These are phyloP conservation scores for Phytophthora vignae DNA, from an alignment of 352 stramenopile species.

Conservation along the genomic window DNA sequence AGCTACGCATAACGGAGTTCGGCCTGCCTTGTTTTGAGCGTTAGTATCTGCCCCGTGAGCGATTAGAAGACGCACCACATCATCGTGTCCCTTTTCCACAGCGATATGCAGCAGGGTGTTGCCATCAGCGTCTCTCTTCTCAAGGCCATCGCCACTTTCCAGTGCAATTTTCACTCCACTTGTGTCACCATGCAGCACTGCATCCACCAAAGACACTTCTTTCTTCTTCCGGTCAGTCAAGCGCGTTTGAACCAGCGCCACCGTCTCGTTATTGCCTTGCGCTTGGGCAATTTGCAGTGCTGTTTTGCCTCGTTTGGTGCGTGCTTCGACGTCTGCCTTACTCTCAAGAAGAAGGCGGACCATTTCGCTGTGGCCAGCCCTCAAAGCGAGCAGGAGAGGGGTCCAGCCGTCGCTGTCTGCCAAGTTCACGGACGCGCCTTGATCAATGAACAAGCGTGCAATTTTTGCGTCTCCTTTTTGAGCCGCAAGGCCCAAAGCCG, in stretches of 20 bases:
- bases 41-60: not conserved
- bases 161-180: not conserved
- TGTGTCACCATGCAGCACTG: not conserved
- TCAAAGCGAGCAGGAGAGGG: not conserved
- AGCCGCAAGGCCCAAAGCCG: not conserved
- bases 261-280: not conserved
- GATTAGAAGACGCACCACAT: not conserved
- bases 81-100: not conserved
- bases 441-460: conserved; percentile 1
- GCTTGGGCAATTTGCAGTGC: not conserved
- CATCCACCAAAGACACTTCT: not conserved
- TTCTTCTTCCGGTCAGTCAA: not conserved
- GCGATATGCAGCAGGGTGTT: not conserved
- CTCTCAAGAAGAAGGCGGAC: not conserved
- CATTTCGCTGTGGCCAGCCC: not conserved
- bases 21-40: not conserved
- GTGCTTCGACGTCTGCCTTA: not conserved
- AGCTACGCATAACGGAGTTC: not conserved
- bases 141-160: not conserved
- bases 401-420: conserved; percentile 3
- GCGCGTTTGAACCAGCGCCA: not conserved
- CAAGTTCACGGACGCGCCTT: conserved; percentile 1
- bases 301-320: not conserved
- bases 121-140: not conserved
- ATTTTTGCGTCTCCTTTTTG: conserved; percentile 2